Evolutionary conservation across 352 stramenopile species (phyloP).

Genomic region (Globisporangium solare): DNA sequence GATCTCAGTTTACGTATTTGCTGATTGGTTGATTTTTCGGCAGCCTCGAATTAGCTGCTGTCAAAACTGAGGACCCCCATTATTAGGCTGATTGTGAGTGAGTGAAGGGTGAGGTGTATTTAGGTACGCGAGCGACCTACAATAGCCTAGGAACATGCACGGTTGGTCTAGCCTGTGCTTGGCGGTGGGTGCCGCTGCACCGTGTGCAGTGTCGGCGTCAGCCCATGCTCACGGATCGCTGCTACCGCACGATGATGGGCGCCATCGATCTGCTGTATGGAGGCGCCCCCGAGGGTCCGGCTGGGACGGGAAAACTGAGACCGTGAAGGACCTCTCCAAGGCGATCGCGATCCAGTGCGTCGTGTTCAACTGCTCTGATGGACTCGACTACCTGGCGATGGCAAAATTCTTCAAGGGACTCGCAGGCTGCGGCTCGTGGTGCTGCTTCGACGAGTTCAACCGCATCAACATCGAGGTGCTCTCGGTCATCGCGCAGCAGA

Average conservation of each 20-base stretch:
- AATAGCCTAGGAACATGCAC: too few species aligned
- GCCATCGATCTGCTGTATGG: constrained; percentile 93
- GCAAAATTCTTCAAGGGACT: constrained; percentile 96
- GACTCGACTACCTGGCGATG: constrained; percentile 92
- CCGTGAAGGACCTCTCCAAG: constrained; percentile 93
- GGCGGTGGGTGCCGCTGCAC: too few species aligned
- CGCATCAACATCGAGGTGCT: constrained; percentile 95
- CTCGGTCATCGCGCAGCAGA: constrained; percentile 93
- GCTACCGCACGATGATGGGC: constrained; percentile 93
- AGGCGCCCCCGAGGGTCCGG: constrained; percentile 89
- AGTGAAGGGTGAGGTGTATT: too few species aligned
- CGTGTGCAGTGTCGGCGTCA: too few species aligned
- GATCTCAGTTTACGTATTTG: too few species aligned
- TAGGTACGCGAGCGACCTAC: too few species aligned
- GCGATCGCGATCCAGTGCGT: constrained; percentile 94
- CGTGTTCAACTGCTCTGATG: constrained; percentile 93
- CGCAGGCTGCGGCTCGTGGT: constrained; percentile 90
- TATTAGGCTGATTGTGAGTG: too few species aligned
- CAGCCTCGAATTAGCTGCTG: too few species aligned
- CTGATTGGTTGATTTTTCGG: too few species aligned
- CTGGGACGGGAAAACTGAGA: constrained; percentile 94
- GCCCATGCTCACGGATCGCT: constrained; percentile 91
- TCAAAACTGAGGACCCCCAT: too few species aligned
- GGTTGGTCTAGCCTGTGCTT: too few species aligned
- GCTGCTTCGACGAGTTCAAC: constrained; percentile 95